Conservation (phyloP, 345 rosid species). For the Kandelia obovata region DNA sequence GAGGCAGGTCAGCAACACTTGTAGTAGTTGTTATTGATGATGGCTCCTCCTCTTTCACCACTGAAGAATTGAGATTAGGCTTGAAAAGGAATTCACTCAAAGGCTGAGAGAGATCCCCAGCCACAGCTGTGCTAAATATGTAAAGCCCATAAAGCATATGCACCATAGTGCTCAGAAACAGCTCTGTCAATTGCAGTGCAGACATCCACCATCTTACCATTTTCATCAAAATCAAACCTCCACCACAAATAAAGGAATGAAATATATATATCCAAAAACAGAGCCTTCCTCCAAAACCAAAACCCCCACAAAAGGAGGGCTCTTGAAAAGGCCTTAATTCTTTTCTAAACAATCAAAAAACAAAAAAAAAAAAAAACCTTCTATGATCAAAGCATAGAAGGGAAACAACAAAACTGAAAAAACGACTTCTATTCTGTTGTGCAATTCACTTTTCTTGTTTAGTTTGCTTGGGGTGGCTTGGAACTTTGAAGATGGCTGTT, state of each 20-base stretch:
- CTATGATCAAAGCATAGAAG: neutral
- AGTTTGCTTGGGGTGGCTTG: slow-evolving; percentile 6
- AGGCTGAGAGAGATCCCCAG: slow-evolving; percentile 72
- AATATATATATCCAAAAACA: slow-evolving; percentile 8
- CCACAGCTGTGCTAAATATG: slow-evolving; percentile 82
- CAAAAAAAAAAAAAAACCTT: neutral
- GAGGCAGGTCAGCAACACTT: slow-evolving; percentile 49
- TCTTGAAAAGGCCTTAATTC: slow-evolving; percentile 1
- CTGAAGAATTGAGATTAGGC: slow-evolving; percentile 32
- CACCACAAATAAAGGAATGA: neutral
- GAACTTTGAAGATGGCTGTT: slow-evolving; percentile 19
- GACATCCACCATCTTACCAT: slow-evolving; percentile 65
- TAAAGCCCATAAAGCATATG: slow-evolving; percentile 77
- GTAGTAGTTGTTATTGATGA: slow-evolving; percentile 7
- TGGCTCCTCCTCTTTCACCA: slow-evolving; percentile 32
- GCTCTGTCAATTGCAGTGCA: slow-evolving; percentile 70
- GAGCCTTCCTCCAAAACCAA: slow-evolving; percentile 27
- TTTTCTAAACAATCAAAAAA: neutral
- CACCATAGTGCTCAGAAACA: slow-evolving; percentile 65
- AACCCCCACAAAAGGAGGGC: slow-evolving; percentile 20
- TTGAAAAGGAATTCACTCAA: slow-evolving; percentile 55
- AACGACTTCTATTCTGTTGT: too few relatives aligned
- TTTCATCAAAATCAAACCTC: slow-evolving; percentile 1
- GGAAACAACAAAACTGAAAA: too few relatives aligned
- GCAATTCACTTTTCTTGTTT: neutral